Percentiles rank a stretch among this genome's conserved stretches.
Conservation (phyloP, 2,329 filamentous ascomycete species). For the Pyrenochaeta sp. region DNA sequence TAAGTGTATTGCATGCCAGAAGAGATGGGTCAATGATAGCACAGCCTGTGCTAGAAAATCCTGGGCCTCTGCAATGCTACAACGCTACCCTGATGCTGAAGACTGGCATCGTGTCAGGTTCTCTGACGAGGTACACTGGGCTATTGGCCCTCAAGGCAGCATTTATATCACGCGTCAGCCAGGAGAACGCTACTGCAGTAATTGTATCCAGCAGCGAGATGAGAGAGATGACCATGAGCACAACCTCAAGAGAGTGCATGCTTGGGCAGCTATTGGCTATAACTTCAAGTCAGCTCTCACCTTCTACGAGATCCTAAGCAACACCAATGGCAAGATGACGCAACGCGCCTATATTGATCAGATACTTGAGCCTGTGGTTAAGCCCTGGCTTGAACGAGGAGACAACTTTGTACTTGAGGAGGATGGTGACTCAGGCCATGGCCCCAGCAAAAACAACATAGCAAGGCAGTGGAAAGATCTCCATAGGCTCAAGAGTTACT, state of each 20-base stretch:
- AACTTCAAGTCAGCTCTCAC: too few relatives aligned
- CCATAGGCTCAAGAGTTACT: conserved; percentile 12
- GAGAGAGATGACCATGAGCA: too few relatives aligned
- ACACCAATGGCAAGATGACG: conserved; percentile 12
- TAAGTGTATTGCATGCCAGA: conserved; percentile 8
- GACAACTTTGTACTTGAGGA: conserved; percentile 12
- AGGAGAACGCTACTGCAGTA: not conserved
- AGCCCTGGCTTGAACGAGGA: conserved; percentile 9
- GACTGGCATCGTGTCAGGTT: conserved; percentile 4
- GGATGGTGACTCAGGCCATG: conserved; percentile 13
- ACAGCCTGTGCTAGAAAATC: not conserved
- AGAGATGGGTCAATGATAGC: not conserved
- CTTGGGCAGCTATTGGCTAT: too few relatives aligned
- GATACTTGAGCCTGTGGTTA: conserved; percentile 13
- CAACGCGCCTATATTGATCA: conserved; percentile 6
- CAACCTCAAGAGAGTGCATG: too few relatives aligned
- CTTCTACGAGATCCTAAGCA: too few relatives aligned
- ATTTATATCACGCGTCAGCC: conserved; percentile 2
- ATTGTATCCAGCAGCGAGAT: too few relatives aligned
- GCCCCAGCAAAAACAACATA: conserved; percentile 9
- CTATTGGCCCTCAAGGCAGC: not conserved
- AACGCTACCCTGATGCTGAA: not conserved
- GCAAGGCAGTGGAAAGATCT: conserved; percentile 10
- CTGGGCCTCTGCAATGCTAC: not conserved
- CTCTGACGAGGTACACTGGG: conserved; percentile 4